Conservation (phyloP, 2,329 filamentous ascomycete species). For the Pseudonectria foliicola region DNA sequence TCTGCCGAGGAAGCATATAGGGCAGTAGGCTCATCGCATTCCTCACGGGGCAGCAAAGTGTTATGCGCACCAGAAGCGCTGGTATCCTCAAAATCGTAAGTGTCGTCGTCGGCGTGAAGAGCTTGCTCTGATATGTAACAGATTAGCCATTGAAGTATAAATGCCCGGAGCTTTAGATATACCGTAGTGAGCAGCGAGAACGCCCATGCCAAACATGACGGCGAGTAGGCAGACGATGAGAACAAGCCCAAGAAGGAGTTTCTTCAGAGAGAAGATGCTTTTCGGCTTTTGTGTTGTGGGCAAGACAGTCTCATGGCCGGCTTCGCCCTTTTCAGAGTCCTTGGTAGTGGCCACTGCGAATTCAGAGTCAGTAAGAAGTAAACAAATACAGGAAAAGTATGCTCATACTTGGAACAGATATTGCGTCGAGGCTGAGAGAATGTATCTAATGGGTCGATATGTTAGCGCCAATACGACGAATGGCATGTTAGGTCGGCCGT, state of each 20-base stretch:
- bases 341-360: conserved; percentile 21
- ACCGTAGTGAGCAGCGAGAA: conserved; percentile 23
- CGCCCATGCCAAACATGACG: conserved; percentile 22
- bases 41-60: conserved; percentile 9
- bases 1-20: background rate
- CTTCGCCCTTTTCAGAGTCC: conserved; percentile 19
- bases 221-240: conserved; percentile 10
- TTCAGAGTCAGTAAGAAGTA: conserved; percentile 9
- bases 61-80: background rate
- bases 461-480: conserved; percentile 3
- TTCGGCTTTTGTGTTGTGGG: conserved; percentile 9
- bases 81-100: background rate
- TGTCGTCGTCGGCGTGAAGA: background rate
- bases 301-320: conserved; percentile 1
- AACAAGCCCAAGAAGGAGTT: conserved; percentile 7
- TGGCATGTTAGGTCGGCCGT: too few species aligned
- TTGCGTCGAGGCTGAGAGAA: conserved; percentile 11
- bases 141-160: conserved; percentile 4
- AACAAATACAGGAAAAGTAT: background rate
- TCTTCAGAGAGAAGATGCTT: conserved; percentile 4
- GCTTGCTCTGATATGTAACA: conserved; percentile 3
- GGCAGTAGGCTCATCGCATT: background rate
- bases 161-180: too few species aligned
- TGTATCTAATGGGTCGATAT: conserved; percentile 6
- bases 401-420: conserved; percentile 11